A percentile compares a stretch with the other conserved stretches of the same genome.
Evolutionary conservation across 306 rosid species (phyloP).

Genomic region (Betula pendula): DNA sequence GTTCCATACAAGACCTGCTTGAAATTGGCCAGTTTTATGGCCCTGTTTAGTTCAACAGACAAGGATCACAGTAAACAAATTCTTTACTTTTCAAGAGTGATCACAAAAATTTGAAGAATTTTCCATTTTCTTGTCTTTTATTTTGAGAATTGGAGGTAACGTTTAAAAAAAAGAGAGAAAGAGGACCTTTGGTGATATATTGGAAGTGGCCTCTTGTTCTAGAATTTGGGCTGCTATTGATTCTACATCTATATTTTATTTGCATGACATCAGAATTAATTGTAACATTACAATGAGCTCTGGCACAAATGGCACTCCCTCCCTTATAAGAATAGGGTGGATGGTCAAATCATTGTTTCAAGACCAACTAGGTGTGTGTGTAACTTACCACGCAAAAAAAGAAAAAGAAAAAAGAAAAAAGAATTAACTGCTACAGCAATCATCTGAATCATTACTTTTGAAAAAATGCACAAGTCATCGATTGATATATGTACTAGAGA

Average conservation of each 20-base stretch:
- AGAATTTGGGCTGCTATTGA: background rate
- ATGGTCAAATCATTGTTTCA: background rate
- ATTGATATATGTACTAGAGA: background rate
- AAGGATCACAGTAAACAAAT: background rate
- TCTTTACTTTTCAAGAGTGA: background rate
- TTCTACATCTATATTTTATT: background rate
- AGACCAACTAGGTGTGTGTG: background rate
- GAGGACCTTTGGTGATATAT: background rate
- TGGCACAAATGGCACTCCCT: background rate
- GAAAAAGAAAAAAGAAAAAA: background rate
- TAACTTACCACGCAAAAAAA: background rate
- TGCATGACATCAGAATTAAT: background rate
- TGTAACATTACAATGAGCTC: background rate
- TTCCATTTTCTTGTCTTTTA: background rate
- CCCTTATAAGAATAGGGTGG: background rate
- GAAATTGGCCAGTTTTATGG: background rate
- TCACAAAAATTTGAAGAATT: background rate
- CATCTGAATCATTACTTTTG: background rate
- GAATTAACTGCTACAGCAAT: background rate
- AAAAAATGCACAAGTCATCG: background rate
- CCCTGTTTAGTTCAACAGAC: background rate
- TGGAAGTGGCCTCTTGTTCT: background rate
- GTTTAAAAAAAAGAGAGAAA: background rate
- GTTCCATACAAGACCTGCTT: background rate
- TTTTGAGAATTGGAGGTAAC: background rate